Percentiles rank a stretch among this genome's conserved stretches.
Conservation (phyloP, 2,329 filamentous ascomycete species). For the Pseudocercospora fuligena region DNA sequence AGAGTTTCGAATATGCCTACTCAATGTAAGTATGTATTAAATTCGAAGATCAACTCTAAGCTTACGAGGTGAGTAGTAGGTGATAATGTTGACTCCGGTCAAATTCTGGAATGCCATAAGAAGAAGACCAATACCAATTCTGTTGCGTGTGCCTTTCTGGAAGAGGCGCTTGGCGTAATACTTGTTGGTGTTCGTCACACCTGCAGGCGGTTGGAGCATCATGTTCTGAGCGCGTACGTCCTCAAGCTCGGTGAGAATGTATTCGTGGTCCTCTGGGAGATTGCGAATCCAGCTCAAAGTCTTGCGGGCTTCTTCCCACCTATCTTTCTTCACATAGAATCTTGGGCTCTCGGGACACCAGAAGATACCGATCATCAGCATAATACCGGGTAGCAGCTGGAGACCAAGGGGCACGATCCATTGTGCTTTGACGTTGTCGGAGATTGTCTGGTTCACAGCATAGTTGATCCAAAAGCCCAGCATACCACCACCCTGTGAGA, state of each 20-base stretch:
- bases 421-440: conserved; percentile 55
- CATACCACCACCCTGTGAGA: conserved; percentile 66
- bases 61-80: conserved; percentile 36
- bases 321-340: conserved; percentile 28
- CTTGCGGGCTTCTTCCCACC: conserved; percentile 46
- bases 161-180: conserved; percentile 49
- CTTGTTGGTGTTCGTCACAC: conserved; percentile 21
- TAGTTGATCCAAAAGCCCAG: conserved; percentile 52
- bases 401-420: conserved; percentile 67
- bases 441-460: conserved; percentile 48
- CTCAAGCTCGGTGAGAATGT: conserved; percentile 56
- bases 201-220: conserved; percentile 42
- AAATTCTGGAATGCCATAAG: conserved; percentile 47
- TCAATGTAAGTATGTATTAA: neutral
- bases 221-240: conserved; percentile 60
- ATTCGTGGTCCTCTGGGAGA: conserved; percentile 48
- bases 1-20: conserved; percentile 48
- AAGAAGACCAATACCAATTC: conserved; percentile 45
- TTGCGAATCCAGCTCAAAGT: conserved; percentile 52
- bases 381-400: conserved; percentile 48
- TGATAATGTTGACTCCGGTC: conserved; percentile 44
- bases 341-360: conserved; percentile 44
- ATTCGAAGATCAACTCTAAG: neutral
- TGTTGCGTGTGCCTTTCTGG: conserved; percentile 46
- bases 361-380: conserved; percentile 45